A percentile compares a stretch with the other conserved stretches of the same genome.
phyloP scores from a whole-genome alignment of 257 asterid species.

The Salvia hispanica region DNA sequence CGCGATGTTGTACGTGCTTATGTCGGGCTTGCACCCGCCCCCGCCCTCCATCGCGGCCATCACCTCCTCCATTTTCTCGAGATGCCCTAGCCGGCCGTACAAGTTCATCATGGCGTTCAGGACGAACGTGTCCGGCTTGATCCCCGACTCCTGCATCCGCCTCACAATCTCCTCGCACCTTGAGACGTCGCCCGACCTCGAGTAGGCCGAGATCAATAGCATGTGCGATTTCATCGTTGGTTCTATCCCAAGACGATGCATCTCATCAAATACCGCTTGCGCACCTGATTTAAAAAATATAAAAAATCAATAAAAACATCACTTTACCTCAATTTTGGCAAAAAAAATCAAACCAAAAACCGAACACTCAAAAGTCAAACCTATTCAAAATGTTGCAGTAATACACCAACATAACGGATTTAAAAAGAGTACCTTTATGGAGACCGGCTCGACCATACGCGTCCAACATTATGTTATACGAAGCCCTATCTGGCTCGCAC shows the following conservation, averaged over 20 bases:
- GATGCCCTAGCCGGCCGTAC: conserved; percentile 77
- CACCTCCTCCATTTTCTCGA: conserved; percentile 75
- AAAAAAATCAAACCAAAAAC: too few species aligned
- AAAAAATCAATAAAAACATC: too few species aligned
- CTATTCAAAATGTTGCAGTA: too few species aligned
- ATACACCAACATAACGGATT: not conserved
- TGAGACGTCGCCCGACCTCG: conserved; percentile 55
- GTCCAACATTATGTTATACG: conserved; percentile 82
- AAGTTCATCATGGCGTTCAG: conserved; percentile 72
- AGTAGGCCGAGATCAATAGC: conserved; percentile 74
- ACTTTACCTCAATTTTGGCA: too few species aligned
- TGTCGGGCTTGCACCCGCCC: conserved; percentile 52
- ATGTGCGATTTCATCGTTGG: conserved; percentile 87
- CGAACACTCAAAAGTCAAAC: too few species aligned
- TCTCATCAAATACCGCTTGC: conserved; percentile 72
- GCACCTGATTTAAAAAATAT: conserved; percentile 45
- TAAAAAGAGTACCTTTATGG: conserved; percentile 51
- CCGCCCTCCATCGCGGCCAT: conserved; percentile 50
- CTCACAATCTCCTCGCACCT: conserved; percentile 72
- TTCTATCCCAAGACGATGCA: conserved; percentile 65
- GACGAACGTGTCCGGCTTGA: conserved; percentile 64
- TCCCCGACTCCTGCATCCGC: conserved; percentile 56
- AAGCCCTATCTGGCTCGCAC: conserved; percentile 82
- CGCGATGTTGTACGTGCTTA: conserved; percentile 79
- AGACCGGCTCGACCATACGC: conserved; percentile 91